Base-by-base conservation (phyloP, 129 eudicot species). In the Logfia minima region DNA sequence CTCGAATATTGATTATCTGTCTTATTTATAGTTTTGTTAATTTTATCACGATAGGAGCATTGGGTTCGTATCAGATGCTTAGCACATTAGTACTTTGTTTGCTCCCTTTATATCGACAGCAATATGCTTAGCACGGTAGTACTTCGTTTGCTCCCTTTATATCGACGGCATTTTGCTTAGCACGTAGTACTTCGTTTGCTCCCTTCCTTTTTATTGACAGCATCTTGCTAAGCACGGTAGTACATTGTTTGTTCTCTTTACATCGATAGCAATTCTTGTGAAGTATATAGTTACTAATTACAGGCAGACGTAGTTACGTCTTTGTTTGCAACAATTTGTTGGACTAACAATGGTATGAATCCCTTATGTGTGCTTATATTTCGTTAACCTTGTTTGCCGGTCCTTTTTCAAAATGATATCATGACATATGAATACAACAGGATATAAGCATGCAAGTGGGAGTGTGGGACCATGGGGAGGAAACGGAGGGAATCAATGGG, bases 391-490 rank as follows among this genome's bases (percentile, higher is more conserved):
- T 8, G 63, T 58, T 58, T 7, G 13, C 28, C 63, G 4, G 16
- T 13, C 63, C 28, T 6, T 8, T 37, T 56, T 13, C 14, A 37
- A 18, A 9, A 14, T 7, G 34, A 35, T 52, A 24, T 52, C 39
- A 51, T 66, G 31, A 45, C 2, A 39, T 63, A 19, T 22, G 19
- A 29, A 72, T 11, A 22, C 51, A 23, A 22, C 73, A 71, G 78
- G 73, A 79, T 71, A 75, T 59, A 19, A 76, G 68, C 22, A 82
- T 71, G 58, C 76, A 59, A 2, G 85, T 81, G 13, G 95, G 92
- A 56, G 2, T 2, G 2, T 26, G 29, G 29, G 29, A 24, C 86
- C 92, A 53, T 92, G 92, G 89, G 97, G 96, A 60, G 96, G 96
- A 55, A 64, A 73, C 13, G 92, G 90, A 9, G 92, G 95, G 51